Percentiles rank a stretch among this genome's conserved stretches.
Conservation (phyloP, 139 green algal species). For the Chlorella sp. region DNA sequence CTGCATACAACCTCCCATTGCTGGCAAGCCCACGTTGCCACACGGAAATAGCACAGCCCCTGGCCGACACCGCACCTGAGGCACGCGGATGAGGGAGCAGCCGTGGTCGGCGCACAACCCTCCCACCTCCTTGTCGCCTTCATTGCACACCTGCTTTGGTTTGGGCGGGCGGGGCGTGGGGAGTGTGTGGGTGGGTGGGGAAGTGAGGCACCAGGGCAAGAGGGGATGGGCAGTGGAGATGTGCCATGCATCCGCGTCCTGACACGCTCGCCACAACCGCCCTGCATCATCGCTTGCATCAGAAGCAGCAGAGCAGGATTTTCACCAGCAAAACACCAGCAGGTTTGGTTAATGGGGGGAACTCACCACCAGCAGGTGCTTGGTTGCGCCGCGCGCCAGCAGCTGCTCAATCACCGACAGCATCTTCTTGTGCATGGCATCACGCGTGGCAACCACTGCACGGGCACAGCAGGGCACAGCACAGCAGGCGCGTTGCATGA, state of each 20-base stretch:
- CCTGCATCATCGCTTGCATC: no score
- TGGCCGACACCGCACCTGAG: neutral
- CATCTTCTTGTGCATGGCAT: conserved; percentile 88
- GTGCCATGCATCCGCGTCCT: no score
- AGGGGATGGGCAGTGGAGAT: no score
- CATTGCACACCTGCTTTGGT: conserved; percentile 70
- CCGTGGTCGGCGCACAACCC: conserved; percentile 35
- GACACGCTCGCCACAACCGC: no score
- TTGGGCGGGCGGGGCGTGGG: no score
- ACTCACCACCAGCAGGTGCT: conserved; percentile 68
- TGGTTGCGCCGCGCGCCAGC: conserved; percentile 62
- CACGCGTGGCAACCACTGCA: conserved; percentile 76
- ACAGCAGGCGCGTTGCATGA: no score
- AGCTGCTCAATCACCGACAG: conserved; percentile 88
- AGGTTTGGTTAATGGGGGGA: no score
- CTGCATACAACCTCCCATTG: neutral
- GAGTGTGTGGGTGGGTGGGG: no score
- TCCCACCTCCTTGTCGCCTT: conserved; percentile 51
- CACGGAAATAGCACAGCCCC: neutral
- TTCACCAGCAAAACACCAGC: no score
- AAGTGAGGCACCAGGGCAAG: no score
- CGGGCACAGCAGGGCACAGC: neutral
- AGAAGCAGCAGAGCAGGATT: no score
- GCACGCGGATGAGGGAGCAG: conserved; percentile 59
- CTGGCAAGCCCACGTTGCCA: neutral